Evolutionary conservation across 1,284 basidiomycete species (phyloP).

Genomic region (Anthracocystis panici-leucophaei): DNA sequence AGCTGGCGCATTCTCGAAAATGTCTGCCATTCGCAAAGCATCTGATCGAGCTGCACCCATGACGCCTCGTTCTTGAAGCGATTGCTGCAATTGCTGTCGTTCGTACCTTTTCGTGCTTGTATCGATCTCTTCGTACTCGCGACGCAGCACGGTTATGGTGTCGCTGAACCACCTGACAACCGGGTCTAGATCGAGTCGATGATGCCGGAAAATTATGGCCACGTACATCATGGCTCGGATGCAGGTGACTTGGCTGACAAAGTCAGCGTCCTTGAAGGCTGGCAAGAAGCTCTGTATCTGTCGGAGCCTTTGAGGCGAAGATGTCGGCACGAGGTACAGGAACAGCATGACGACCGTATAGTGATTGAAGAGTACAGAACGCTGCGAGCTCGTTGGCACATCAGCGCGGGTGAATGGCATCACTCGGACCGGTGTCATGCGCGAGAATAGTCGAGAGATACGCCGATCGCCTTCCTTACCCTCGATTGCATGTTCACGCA

Average conservation of each 20-base stretch:
- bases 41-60: background rate
- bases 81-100: slow-evolving; percentile 32
- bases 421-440: slow-evolving; percentile 80
- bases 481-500: slow-evolving; percentile 23
- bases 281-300: slow-evolving; percentile 78
- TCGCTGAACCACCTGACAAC: slow-evolving; percentile 79
- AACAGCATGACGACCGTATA: slow-evolving; percentile 83
- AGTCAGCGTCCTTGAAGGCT: slow-evolving; percentile 77
- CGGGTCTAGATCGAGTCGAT: slow-evolving; percentile 74
- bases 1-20: slow-evolving; percentile 43
- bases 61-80: slow-evolving; percentile 10
- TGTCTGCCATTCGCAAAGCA: slow-evolving; percentile 25
- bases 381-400: slow-evolving; percentile 74
- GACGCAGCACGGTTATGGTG: slow-evolving; percentile 75
- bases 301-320: slow-evolving; percentile 74
- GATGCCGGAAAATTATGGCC: slow-evolving; percentile 77
- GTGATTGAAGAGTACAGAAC: slow-evolving; percentile 88
- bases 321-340: slow-evolving; percentile 78
- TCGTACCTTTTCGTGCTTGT: slow-evolving; percentile 35
- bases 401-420: slow-evolving; percentile 70
- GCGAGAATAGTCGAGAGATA: slow-evolving; percentile 81
- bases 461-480: slow-evolving; percentile 67
- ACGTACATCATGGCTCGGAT: slow-evolving; percentile 85
- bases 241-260: slow-evolving; percentile 78
- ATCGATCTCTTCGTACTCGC: slow-evolving; percentile 73